Conservation (phyloP, 2,329 filamentous ascomycete genomes). For the Penicillium paneum region DNA sequence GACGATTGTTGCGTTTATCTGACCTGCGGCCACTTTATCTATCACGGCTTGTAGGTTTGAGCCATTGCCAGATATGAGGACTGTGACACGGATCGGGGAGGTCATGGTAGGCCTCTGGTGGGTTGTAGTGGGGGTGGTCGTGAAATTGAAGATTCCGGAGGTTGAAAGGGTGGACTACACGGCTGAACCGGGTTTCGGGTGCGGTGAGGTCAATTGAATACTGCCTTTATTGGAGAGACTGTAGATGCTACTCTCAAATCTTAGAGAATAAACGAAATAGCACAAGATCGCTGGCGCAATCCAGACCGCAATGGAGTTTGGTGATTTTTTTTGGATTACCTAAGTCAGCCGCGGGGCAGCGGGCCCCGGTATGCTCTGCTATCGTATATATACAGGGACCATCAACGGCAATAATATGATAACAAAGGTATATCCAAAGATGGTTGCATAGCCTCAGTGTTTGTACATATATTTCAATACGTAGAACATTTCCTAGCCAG, state of each 20-base stretch:
- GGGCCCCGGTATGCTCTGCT: background rate
- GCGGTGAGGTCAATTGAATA: conserved; percentile 6
- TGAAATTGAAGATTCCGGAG: background rate
- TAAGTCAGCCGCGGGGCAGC: conserved; percentile 6
- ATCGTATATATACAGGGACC: background rate
- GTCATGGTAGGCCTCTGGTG: too few relatives aligned
- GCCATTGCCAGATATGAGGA: conserved; percentile 71
- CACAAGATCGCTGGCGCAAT: background rate
- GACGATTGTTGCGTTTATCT: conserved; percentile 54
- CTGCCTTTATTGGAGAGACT: background rate
- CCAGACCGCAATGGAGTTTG: background rate
- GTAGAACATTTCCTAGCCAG: too few relatives aligned
- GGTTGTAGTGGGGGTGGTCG: conserved; percentile 1
- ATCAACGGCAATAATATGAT: background rate
- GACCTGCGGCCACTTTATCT: conserved; percentile 52
- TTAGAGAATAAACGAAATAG: background rate
- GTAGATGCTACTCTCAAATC: conserved; percentile 1
- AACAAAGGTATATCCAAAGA: background rate
- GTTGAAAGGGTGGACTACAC: background rate
- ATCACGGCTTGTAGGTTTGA: conserved; percentile 78
- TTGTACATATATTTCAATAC: background rate
- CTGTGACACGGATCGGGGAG: conserved; percentile 53
- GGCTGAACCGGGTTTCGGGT: background rate
- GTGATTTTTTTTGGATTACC: conserved; percentile 4
- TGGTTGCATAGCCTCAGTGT: background rate